phyloP scores from a whole-genome alignment of 352 stramenopile species.

The Aphanomyces astaci region DNA sequence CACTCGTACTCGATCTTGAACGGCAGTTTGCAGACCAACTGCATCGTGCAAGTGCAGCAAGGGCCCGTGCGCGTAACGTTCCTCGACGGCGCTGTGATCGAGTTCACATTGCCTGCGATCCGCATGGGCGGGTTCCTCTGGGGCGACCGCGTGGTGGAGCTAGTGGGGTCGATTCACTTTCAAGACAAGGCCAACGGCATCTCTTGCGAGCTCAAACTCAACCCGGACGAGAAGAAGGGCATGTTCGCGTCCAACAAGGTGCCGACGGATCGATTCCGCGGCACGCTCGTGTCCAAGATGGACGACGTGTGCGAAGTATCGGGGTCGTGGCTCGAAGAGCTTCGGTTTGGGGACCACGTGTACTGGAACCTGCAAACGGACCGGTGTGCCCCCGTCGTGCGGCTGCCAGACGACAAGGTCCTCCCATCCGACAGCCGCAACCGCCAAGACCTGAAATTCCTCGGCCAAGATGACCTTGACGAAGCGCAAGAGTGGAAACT shows the following conservation, averaged over 20 bases:
- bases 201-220: conserved; percentile 65
- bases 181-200: conserved; percentile 70
- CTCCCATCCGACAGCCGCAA: conserved; percentile 61
- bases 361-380: conserved; percentile 67
- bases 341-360: conserved; percentile 53
- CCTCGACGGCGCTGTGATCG: conserved; percentile 51
- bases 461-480: conserved; percentile 59
- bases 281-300: conserved; percentile 40
- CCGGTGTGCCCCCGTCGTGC: conserved; percentile 52
- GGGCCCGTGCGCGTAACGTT: conserved; percentile 68
- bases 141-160: conserved; percentile 74
- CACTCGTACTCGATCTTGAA: conserved; percentile 66
- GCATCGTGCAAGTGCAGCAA: conserved; percentile 69
- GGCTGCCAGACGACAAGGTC: conserved; percentile 47
- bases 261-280: conserved; percentile 61
- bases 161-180: conserved; percentile 59
- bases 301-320: conserved; percentile 60
- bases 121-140: conserved; percentile 70
- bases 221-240: conserved; percentile 79
- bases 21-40: conserved; percentile 76
- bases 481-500: conserved; percentile 82
- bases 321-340: conserved; percentile 72
- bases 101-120: conserved; percentile 64
- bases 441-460: conserved; percentile 62
- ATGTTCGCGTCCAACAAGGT: conserved; percentile 56